Evolutionary conservation across 805 yeast species (phyloP).

Genomic region (Candida suzukii): DNA sequence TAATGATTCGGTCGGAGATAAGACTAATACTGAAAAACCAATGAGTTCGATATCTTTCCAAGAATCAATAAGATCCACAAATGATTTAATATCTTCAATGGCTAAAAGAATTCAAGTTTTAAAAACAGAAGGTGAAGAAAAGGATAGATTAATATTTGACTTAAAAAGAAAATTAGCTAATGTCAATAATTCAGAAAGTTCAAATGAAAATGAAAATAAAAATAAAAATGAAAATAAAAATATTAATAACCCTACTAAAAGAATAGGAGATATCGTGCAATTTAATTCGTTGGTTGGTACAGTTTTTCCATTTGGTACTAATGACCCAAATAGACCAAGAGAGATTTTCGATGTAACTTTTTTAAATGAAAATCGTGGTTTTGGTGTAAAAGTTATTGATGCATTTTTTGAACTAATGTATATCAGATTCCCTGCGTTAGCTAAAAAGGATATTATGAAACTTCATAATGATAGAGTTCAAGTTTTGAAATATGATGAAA

Average conservation of each 20-base stretch:
- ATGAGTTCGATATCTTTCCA: neutral
- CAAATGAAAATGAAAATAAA: neutral
- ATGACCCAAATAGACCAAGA: too few relatives aligned
- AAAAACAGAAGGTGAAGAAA: neutral
- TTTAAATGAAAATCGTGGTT: conserved; percentile 7
- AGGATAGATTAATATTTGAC: too few relatives aligned
- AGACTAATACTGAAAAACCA: neutral
- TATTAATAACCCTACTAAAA: neutral
- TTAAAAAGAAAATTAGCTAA: too few relatives aligned
- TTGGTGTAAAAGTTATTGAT: conserved; percentile 6
- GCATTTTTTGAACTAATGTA: conserved; percentile 9
- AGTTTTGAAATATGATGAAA: conserved; percentile 1
- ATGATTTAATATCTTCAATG: neutral
- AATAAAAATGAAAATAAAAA: neutral
- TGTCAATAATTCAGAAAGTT: neutral
- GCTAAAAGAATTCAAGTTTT: neutral
- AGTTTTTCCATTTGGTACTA: neutral
- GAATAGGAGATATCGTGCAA: neutral
- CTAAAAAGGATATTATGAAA: neutral
- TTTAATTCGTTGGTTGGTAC: neutral
- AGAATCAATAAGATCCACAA: neutral
- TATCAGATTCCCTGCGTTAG: conserved; percentile 12
- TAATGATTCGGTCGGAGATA: too few relatives aligned
- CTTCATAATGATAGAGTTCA: conserved; percentile 9
- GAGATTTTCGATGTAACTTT: neutral